Evolutionary conservation across 129 eudicot species (phyloP), one percentile per base, ranked within the genome.

Genomic region (Artemisia argyi): DNA sequence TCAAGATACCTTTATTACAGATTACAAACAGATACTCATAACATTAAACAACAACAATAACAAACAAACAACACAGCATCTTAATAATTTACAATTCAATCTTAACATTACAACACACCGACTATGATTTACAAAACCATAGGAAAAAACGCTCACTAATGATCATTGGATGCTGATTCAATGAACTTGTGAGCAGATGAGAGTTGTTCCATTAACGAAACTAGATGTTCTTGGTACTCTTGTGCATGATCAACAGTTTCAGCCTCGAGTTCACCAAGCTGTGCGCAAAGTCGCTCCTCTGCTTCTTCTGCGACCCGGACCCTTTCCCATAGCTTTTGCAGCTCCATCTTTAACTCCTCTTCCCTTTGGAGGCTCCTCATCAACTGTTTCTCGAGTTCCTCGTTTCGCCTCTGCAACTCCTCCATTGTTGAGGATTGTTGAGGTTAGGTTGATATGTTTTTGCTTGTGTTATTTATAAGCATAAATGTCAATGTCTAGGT

Each of bases 201-300:
- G 3, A 88, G 96, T 61, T 83, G 89, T 4, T 84, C 82, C 92
- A 82, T 88, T 32, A 91, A 57, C 8, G 80, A 44, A 32, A 75
- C 0, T 2, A 88, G 6, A 14, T 78, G 84, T 0, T 74, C 69
- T 7, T 79, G 76, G 73, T 84, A 84, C 7, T 62, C 79, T 0
- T 89, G 85, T 7, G 91, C 92, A 61, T 88, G 91, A 14, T 84
- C 89, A 3, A 86, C 88, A 39, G 89, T 84, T 54, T 91, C 97
- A 0, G 90, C 97, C 67, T 91, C 97, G 2, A 86, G 80, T 46
- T 91, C 96, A 4, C 96, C 92, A 0, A 91, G 90, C 77, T 91
- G 92, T 7, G 78, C 76, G 52, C 96, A 86, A 19, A 91, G 93
- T 22, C 84, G 84, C 84, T 91, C 97, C 81, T 91, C 96, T 1